Base-by-base conservation (phyloP, 2,329 filamentous ascomycete genomes). In the Conoideocrella luteorostrata region DNA sequence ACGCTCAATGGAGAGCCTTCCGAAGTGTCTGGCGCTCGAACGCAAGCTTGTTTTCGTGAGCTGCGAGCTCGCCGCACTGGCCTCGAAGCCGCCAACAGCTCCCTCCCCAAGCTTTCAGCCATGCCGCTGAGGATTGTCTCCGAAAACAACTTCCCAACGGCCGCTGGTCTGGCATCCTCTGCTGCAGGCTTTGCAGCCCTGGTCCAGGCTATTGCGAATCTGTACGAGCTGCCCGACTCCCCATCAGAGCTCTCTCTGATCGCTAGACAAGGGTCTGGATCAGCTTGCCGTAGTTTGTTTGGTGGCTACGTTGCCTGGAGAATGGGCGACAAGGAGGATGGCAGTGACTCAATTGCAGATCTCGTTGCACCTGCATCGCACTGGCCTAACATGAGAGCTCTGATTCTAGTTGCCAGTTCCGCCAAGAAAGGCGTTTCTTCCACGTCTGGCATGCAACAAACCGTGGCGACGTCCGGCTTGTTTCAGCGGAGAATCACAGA, bases 131-230 rank as follows among this genome's bases (percentile, higher is more conserved):
- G 84, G 56, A 84, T 98, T 52, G 89, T 96, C 45, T 93, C 87
- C 45, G 86, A 93, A 71, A 98, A 98, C 77, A 98, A 98, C 77
- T 98, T 98, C 76, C 93, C 93, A 50, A 98, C 93, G 3, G 93
- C 93, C 21, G 93, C 93, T 4, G 93, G 93, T 6, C 81, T 98
- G 13, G 82, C 83, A 4, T 84, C 78, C 15, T 86, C 82, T 0
- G 82, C 82, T 1, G 82, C 82, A 2, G 82, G 82, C 5, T 84
- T 85, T 50, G 82, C 82, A 3, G 82, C 82, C 17, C 69, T 85
- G 5, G 81, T 97, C 17, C 80, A 89, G 46, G 90, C 88, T 51
- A 88, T 98, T 55, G 93, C 93, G 28, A 79, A 97, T 64, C 78
- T 98, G 32, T 98, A 97, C 70, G 75, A 86, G 62, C 80, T 98